Evolutionary conservation across 805 yeast genomes (phyloP).

Genomic region (Wickerhamomyces canadensis): DNA sequence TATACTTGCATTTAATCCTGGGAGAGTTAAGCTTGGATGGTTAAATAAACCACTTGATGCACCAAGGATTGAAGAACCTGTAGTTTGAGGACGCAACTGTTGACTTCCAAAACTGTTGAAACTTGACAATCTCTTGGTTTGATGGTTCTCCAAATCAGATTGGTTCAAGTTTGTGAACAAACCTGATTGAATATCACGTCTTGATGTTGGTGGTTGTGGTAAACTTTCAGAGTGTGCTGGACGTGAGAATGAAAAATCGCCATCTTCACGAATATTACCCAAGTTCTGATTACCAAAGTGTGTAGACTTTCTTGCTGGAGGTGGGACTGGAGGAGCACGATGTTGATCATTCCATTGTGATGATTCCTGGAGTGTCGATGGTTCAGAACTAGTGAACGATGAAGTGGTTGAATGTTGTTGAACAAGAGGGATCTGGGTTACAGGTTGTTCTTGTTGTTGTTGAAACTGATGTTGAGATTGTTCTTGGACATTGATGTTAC

Average conservation of each 20-base stretch:
- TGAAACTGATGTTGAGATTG: too few species aligned
- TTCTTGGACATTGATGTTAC: conserved; percentile 12
- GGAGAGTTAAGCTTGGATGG: conserved; percentile 44
- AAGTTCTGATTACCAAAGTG: conserved; percentile 16
- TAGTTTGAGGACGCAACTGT: conserved; percentile 35
- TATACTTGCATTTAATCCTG: conserved; percentile 76
- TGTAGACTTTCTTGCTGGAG: conserved; percentile 49
- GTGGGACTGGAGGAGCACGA: conserved; percentile 45
- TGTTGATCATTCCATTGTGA: too few species aligned
- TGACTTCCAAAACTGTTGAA: conserved; percentile 23
- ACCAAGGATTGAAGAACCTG: conserved; percentile 35
- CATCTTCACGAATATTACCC: conserved; percentile 28
- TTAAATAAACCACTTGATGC: conserved; percentile 33
- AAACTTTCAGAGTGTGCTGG: conserved; percentile 6
- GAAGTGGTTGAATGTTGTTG: not conserved
- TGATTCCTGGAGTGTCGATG: too few species aligned
- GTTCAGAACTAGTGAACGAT: too few species aligned
- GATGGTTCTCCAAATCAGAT: conserved; percentile 26
- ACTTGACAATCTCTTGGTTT: conserved; percentile 21
- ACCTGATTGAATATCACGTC: conserved; percentile 41
- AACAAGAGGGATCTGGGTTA: conserved; percentile 2
- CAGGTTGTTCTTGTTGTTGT: too few species aligned
- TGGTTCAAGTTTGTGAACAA: conserved; percentile 40
- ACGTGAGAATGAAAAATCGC: conserved; percentile 15
- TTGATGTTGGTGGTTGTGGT: conserved; percentile 14